Evolutionary conservation across 768 basidiomycete species (phyloP).

Genomic region (Suillus ampliporus): DNA sequence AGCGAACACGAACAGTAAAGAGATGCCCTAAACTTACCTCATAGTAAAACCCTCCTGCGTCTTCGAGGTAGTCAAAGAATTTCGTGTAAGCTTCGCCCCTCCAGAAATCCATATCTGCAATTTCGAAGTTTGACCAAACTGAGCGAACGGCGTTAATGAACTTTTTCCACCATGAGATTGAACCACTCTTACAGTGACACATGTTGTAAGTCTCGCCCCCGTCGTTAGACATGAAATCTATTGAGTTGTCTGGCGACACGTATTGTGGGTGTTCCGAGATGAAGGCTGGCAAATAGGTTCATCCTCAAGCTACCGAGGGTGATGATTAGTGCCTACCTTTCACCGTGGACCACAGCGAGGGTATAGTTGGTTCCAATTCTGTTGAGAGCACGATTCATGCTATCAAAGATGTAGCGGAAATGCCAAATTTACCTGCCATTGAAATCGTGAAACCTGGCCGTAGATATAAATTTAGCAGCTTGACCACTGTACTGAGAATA

Average conservation of each 20-base stretch:
- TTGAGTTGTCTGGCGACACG: conserved; percentile 59
- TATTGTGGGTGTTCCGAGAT: conserved; percentile 57
- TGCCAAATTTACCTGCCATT: conserved; percentile 40
- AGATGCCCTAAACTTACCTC: conserved; percentile 51
- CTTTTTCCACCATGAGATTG: not conserved
- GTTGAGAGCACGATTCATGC: not conserved
- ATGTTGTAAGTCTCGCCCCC: conserved; percentile 65
- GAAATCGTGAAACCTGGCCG: conserved; percentile 63
- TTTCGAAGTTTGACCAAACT: conserved; percentile 97
- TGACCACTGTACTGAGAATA: not conserved
- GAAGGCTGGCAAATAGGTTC: conserved; percentile 56
- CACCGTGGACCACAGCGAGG: conserved; percentile 63
- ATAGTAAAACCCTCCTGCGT: conserved; percentile 87
- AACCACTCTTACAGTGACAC: conserved; percentile 58
- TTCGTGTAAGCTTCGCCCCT: conserved; percentile 79
- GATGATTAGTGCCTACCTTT: conserved; percentile 51
- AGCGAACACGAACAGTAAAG: conserved; percentile 9
- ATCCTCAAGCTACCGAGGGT: conserved; percentile 41
- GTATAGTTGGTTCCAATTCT: conserved; percentile 68
- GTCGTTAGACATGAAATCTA: conserved; percentile 71
- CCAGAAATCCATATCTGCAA: conserved; percentile 85
- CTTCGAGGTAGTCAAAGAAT: conserved; percentile 84
- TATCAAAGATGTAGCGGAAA: not conserved
- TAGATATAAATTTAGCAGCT: not conserved
- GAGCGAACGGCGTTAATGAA: not conserved